Conservation (phyloP, 805 yeast species). For the Saturnispora diversa region DNA sequence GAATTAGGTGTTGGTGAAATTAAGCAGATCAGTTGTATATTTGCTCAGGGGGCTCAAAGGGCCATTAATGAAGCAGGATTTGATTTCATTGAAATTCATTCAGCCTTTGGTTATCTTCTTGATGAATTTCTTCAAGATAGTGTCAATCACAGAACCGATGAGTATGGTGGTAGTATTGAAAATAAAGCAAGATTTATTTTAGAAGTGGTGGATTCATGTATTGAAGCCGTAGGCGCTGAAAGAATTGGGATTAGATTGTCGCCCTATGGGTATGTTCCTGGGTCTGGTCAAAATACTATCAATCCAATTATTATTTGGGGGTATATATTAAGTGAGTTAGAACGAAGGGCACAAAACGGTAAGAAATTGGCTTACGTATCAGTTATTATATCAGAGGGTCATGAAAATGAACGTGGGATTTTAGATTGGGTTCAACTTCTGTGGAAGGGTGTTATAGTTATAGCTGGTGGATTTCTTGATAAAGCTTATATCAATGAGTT, state of each 20-base stretch:
- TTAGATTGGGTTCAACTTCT: conserved; percentile 15
- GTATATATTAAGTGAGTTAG: conserved; percentile 32
- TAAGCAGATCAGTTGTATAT: conserved; percentile 34
- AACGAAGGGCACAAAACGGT: conserved; percentile 25
- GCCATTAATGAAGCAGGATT: conserved; percentile 32
- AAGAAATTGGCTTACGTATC: conserved; percentile 21
- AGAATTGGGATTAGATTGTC: conserved; percentile 42
- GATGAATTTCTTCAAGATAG: conserved; percentile 33
- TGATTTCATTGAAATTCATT: conserved; percentile 36
- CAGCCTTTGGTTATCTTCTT: conserved; percentile 35
- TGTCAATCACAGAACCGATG: conserved; percentile 33
- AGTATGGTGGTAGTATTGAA: conserved; percentile 38
- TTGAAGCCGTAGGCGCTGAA: conserved; percentile 44
- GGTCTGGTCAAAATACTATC: conserved; percentile 30
- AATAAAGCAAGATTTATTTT: conserved; percentile 35
- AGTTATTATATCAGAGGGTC: conserved; percentile 62
- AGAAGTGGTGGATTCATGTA: conserved; percentile 44
- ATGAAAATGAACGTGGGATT: conserved; percentile 9
- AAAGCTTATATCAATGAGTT: conserved; percentile 18
- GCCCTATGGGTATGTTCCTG: conserved; percentile 36
- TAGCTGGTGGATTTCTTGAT: background rate
- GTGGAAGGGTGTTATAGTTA: conserved; percentile 23
- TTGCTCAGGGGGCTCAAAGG: conserved; percentile 36
- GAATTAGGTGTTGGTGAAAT: conserved; percentile 35
- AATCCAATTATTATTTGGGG: conserved; percentile 31